Evolutionary conservation across 495 filamentous ascomycete genomes (phyloP).

Genomic region (Penicillium lagena): DNA sequence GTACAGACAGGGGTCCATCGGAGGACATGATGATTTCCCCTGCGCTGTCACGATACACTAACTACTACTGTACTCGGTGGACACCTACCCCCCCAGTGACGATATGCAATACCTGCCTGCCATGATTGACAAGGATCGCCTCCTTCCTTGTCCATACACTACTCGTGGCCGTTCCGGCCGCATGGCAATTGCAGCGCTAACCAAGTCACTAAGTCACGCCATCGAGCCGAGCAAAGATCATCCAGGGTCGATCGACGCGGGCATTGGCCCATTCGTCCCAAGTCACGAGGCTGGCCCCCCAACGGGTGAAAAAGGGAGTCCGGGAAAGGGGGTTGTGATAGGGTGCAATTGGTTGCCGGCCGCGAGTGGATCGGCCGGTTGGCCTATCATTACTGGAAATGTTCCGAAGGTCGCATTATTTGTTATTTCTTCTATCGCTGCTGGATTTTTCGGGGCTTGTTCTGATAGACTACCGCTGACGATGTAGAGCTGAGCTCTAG

Average conservation of each 20-base stretch:
- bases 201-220: slow-evolving; percentile 12
- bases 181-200: slow-evolving; percentile 12
- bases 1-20: too few species aligned
- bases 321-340: slow-evolving; percentile 14
- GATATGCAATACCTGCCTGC: too few species aligned
- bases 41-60: too few species aligned
- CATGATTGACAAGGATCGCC: too few species aligned
- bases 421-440: neutral
- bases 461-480: too few species aligned
- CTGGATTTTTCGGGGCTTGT: neutral
- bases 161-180: neutral
- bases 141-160: neutral
- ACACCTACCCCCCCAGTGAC: too few species aligned
- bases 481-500: neutral
- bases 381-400: slow-evolving; percentile 25
- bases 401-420: slow-evolving; percentile 12
- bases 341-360: slow-evolving; percentile 7
- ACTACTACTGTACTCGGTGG: too few species aligned
- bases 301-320: slow-evolving; percentile 17
- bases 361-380: slow-evolving; percentile 11
- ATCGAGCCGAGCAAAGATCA: slow-evolving; percentile 38
- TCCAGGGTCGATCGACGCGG: slow-evolving; percentile 5
- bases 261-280: neutral
- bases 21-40: too few species aligned
- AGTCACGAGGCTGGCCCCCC: slow-evolving; percentile 1